These are phyloP conservation scores for Rhizopus delemar DNA, from an alignment of 371 early-diverging fungal species.

Conservation along the genomic window DNA sequence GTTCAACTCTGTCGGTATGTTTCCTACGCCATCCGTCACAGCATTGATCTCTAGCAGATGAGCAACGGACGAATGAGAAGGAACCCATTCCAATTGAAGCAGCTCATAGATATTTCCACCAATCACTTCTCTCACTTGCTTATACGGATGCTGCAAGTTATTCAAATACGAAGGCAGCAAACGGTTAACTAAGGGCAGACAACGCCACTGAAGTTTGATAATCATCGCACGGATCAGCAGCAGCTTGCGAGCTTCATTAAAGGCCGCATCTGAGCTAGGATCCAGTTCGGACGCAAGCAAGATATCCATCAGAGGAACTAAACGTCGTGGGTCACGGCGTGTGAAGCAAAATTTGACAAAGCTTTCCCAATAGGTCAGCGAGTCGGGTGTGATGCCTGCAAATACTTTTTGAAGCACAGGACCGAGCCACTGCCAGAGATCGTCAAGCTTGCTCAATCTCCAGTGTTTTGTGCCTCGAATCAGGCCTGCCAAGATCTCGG, in stretches of 20 bases:
- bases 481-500: slow-evolving; percentile 79
- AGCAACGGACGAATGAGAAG: slow-evolving; percentile 51
- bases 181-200: slow-evolving; percentile 44
- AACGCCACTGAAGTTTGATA: slow-evolving; percentile 68
- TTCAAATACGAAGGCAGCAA: slow-evolving; percentile 57
- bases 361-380: slow-evolving; percentile 75
- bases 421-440: slow-evolving; percentile 66
- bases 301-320: slow-evolving; percentile 68
- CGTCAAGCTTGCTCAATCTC: slow-evolving; percentile 42
- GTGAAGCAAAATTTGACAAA: slow-evolving; percentile 56
- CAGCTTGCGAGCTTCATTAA: slow-evolving; percentile 80
- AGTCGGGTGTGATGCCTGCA: slow-evolving; percentile 63
- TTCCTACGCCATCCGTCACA: slow-evolving; percentile 36
- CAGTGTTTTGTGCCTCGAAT: slow-evolving; percentile 89
- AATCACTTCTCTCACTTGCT: slow-evolving; percentile 83
- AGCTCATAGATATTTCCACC: slow-evolving; percentile 72
- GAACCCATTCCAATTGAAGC: slow-evolving; percentile 67
- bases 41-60: slow-evolving; percentile 43
- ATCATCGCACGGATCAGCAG: slow-evolving; percentile 63
- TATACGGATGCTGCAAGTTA: slow-evolving; percentile 78
- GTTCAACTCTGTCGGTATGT: slow-evolving; percentile 38
- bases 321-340: slow-evolving; percentile 83
- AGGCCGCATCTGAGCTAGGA: slow-evolving; percentile 77
- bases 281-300: slow-evolving; percentile 72
- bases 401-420: slow-evolving; percentile 59